Percentiles rank a stretch among this genome's conserved stretches.
Conservation (phyloP, 768 basidiomycete genomes). For the Calocera viscosa region DNA sequence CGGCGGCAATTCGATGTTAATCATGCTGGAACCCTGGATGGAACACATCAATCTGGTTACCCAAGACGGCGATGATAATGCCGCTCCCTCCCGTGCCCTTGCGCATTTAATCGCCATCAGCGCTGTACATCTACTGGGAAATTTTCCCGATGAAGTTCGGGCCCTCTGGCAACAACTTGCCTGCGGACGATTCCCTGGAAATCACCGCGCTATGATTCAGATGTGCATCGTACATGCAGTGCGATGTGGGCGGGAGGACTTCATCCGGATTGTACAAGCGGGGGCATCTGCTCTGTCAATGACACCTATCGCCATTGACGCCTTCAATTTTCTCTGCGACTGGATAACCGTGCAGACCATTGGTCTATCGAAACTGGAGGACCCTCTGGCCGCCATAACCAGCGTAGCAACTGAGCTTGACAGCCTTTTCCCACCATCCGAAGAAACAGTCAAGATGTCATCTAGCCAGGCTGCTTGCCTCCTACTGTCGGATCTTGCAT, state of each 20-base stretch:
- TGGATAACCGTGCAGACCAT: neutral
- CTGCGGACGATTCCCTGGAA: constrained; percentile 53
- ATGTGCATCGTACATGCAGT: constrained; percentile 68
- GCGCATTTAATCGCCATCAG: constrained; percentile 73
- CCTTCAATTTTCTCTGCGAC: constrained; percentile 64
- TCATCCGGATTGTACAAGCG: neutral
- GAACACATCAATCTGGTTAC: constrained; percentile 54
- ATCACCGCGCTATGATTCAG: constrained; percentile 65
- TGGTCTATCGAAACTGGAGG: constrained; percentile 60
- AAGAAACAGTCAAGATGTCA: constrained; percentile 34
- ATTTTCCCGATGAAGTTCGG: constrained; percentile 66
- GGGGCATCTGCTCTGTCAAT: neutral
- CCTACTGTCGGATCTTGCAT: constrained; percentile 62
- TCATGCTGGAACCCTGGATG: constrained; percentile 76
- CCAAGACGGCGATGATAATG: constrained; percentile 41
- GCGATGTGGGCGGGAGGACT: constrained; percentile 26
- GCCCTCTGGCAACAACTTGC: constrained; percentile 70
- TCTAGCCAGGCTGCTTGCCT: constrained; percentile 82
- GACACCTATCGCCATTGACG: neutral
- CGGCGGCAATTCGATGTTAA: constrained; percentile 49
- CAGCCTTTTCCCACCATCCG: constrained; percentile 1
- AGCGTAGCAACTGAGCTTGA: neutral
- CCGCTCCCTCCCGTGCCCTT: constrained; percentile 47
- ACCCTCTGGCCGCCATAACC: constrained; percentile 68
- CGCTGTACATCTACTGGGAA: constrained; percentile 54